Base-by-base conservation (phyloP, 352 stramenopile species). In the Thraustotheca clavata region DNA sequence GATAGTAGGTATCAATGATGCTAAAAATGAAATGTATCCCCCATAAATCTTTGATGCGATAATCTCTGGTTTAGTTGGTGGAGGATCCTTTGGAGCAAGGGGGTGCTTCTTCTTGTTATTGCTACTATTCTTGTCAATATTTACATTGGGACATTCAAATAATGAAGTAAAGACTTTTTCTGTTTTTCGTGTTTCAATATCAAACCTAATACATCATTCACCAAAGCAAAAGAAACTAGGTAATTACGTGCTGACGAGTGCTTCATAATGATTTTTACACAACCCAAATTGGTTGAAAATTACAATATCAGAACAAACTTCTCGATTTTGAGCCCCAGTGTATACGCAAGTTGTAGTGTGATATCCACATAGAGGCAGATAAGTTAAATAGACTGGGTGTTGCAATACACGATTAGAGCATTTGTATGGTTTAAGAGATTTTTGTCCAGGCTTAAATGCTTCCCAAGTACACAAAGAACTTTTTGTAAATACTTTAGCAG, bases 261-360 rank as follows among this genome's bases (percentile, higher is more conserved):
- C 76, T 68, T 87, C 79, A 9, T 87, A 48, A 48, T 89, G 82
- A 60, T 89, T 87, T 22, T 78, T 76, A 26, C 82, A 91, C 67
- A 91, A 72, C 0, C 82, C 82, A 69, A 87, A 86, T 0, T 49
- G 35, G 39, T 88, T 91, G 24, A 74, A 72, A 8, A 72, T 76
- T 7, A 83, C 74, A 12, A 91, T 82, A 0, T 62, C 2, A 4
- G 76, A 71, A 48, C 82, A 91, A 32, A 69, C 76, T 22, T 67
- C 74, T 2, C 43, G 43, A 24, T 67, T 65, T 33, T 77, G 76
- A 36, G 66, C 77, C 9, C 35, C 49, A 6, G 75, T 76, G 34
- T 86, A 72, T 40, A 89, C 77, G 38, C 82, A 91, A n/a, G 73
- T 65, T 1, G 73, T 62, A 2, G 71, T 59, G 47, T 91, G 82